Evolutionary conservation across 805 yeast genomes (phyloP), one percentile per base, ranked within the genome.

Genomic region (Debaryomyces maramus): DNA sequence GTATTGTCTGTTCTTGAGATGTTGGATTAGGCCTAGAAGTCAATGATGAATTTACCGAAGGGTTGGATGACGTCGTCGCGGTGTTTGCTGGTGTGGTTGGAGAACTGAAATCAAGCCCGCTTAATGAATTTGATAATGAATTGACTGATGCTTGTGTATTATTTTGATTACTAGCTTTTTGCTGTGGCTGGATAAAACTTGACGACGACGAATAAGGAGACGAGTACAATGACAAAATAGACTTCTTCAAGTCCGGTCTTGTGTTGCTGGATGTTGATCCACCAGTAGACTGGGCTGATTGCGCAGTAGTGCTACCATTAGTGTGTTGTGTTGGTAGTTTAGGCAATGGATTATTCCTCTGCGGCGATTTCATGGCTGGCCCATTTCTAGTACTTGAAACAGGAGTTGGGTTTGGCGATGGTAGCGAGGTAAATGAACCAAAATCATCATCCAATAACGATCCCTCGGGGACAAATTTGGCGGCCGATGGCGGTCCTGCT

Each of bases 221-320:
- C 1, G 95, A 79, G 60, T 93, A 93, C 38, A 93, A 73, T 17
- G 97, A 88, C 43, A 93, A 66, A 44, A 93, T 93, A 1, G 97
- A 88, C 65, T 88, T 88, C 58, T 93, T 93, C 61, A 93, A 73
- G 55, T 91, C 97, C 3, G 93, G 91, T 55, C 96, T 75, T 23
- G 60, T 59, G 32, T 44, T 53, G 26, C 20, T 32, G 19, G 43
- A 38, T 28, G 45, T 45, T 37, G 66, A 60, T 13, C 67, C 66
- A 17, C 70, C 67, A 3, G 69, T 60, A n/a, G 62, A 52, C 39
- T 62, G 67, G 3, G 68, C 61, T 3, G 67, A 58, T 44, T 53
- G 61, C 18, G 21, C 24, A 4, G 16, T 23, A 5, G 37, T 11
- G 15, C 6, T 13, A 11, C 13, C 27, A 15, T 9, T 14, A 8